Conservation (phyloP, 23 red algal genomes). For the Pyropia yezoensis region DNA sequence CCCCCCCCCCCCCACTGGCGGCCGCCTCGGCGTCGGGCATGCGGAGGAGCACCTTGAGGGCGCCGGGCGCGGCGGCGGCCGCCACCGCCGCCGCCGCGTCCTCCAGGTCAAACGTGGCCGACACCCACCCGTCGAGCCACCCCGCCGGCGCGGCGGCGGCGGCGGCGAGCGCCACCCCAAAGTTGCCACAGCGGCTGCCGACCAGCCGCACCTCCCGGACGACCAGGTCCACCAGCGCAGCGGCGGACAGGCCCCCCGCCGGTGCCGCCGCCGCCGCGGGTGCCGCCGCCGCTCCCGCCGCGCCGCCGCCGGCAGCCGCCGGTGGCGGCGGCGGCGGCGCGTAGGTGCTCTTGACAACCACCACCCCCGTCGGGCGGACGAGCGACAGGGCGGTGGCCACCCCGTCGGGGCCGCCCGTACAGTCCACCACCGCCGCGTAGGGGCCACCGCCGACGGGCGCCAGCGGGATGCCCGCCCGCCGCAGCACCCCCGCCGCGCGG, state of each 20-base stretch:
- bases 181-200: slow-evolving; percentile 35
- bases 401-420: slow-evolving; percentile 15
- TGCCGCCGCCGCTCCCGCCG: no score
- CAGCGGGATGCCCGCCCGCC: background rate
- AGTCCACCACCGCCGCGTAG: slow-evolving; percentile 22
- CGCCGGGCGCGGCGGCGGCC: no score
- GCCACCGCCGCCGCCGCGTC: no score
- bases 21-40: no score
- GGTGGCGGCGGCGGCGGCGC: background rate
- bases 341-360: slow-evolving; percentile 26
- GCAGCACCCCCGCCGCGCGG: background rate
- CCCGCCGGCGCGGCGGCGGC: no score
- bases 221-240: background rate
- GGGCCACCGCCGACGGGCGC: background rate
- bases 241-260: no score
- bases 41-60: no score
- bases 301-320: no score
- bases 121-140: no score
- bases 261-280: no score
- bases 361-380: slow-evolving; percentile 28
- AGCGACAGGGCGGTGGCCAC: slow-evolving; percentile 19
- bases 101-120: no score
- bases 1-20: no score
- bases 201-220: slow-evolving; percentile 30
- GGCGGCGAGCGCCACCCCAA: slow-evolving; percentile 9